phyloP scores from a whole-genome alignment of 2,329 filamentous ascomycete genomes.

The Fusarium papillatum region DNA sequence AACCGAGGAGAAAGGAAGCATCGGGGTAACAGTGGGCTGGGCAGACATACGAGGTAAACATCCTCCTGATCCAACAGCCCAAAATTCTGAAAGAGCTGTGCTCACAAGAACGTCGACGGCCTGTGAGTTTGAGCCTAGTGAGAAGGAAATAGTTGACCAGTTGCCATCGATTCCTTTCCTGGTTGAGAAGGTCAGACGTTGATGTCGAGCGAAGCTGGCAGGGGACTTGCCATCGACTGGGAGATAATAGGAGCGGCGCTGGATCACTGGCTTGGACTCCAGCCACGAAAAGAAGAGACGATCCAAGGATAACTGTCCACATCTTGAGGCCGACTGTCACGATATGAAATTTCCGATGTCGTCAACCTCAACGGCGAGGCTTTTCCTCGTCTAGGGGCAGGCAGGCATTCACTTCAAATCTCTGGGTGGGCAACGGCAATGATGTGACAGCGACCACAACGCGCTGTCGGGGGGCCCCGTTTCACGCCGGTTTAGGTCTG shows the following conservation, averaged over 20 bases:
- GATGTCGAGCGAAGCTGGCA: not conserved
- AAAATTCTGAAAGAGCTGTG: slow-evolving; percentile 79
- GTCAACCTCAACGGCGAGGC: slow-evolving; percentile 2
- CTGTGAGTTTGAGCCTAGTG: slow-evolving; percentile 56
- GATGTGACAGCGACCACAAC: slow-evolving; percentile 14
- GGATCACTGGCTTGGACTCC: slow-evolving; percentile 34
- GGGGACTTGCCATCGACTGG: slow-evolving; percentile 38
- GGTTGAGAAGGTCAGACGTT: slow-evolving; percentile 23
- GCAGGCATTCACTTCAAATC: slow-evolving; percentile 13
- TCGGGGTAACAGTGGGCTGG: not conserved
- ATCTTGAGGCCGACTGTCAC: slow-evolving; percentile 20
- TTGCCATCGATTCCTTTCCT: slow-evolving; percentile 77
- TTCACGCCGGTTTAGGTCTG: slow-evolving; percentile 2
- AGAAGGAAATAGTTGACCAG: slow-evolving; percentile 78
- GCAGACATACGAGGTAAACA: slow-evolving; percentile 63
- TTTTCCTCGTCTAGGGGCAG: slow-evolving; percentile 6
- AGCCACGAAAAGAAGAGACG: slow-evolving; percentile 27
- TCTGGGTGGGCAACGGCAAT: slow-evolving; percentile 6
- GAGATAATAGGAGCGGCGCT: slow-evolving; percentile 35
- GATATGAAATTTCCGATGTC: not conserved
- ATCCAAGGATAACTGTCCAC: slow-evolving; percentile 30
- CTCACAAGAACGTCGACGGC: slow-evolving; percentile 64
- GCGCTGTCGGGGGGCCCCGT: slow-evolving; percentile 7
- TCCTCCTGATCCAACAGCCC: slow-evolving; percentile 73
- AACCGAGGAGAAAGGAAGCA: not conserved